Base-by-base conservation (phyloP, 2,329 filamentous ascomycete species). In the Didymella glomerata region DNA sequence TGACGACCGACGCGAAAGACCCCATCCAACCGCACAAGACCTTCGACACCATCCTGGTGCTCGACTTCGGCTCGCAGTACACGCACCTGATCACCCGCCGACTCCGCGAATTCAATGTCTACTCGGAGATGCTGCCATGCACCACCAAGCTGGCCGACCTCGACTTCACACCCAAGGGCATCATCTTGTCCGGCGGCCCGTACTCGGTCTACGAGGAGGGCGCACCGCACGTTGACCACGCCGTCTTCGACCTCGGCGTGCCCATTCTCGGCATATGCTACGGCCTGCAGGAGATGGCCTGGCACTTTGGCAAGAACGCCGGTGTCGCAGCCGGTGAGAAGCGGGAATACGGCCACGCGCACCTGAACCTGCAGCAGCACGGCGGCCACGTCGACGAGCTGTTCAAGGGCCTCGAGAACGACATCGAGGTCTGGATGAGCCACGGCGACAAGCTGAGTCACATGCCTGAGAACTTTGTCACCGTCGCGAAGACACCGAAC, bases 121-220 rank as follows among this genome's bases (percentile, higher is more conserved):
- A 91, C 82, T 88, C 88, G 62, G 93, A 97, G 81, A 90, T 96
- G 88, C 86, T 96, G 42, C 91, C 91, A 22, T 96, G 93, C 79
- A 96, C 90, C 45, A 88, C 90, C 70, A 94, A 94, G 82, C 79
- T 96, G 22, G 81, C 86, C 7, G 91, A 95, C 55, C 84, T 97
- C 32, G 75, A 83, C 46, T 96, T 86, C 83, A 92, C 88, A 74
- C 94, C 94, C 20, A 90, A 90, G 74, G 94, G 93, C 67, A 88
- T 98, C 64, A 90, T 96, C 56, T 81, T 93, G 10, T 90, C 87
- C 9, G 90, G 90, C 62, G 88, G 89, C 40, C 86, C 86, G 14
- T 89, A 86, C 77, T 93, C 90, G 2, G 93, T 97, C 52, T 97
- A 97, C 73, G 91, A 93, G 55, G 80, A 88, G 30, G 90, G 83